A percentile compares a stretch with the other conserved stretches of the same genome.
Conservation (phyloP, 352 stramenopile genomes). For the Globisporangium apiculatum region DNA sequence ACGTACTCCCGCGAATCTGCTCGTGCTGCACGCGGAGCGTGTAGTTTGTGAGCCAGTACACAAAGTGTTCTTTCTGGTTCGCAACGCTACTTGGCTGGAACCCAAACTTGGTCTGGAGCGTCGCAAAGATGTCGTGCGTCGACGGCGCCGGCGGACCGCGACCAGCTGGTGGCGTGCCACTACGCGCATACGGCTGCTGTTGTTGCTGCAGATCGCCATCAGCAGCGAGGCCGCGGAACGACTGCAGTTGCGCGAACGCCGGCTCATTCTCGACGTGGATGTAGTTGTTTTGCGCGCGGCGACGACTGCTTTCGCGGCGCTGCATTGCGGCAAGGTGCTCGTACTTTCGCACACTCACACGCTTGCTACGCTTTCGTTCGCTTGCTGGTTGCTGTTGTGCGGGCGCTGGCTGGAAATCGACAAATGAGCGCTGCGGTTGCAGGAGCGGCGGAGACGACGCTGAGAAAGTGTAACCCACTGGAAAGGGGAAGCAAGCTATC, state of each 20-base stretch:
- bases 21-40: conserved; percentile 58
- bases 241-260: conserved; percentile 55
- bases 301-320: conserved; percentile 15
- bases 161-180: conserved; percentile 4
- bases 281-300: conserved; percentile 64
- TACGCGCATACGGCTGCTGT: conserved; percentile 4
- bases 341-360: too few relatives aligned
- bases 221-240: conserved; percentile 29
- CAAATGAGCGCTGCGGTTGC: too few relatives aligned
- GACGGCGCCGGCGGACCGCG: conserved; percentile 10
- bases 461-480: too few relatives aligned
- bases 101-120: conserved; percentile 74
- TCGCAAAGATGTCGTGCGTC: conserved; percentile 53
- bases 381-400: too few relatives aligned
- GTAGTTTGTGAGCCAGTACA: conserved; percentile 82
- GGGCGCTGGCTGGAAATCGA: too few relatives aligned
- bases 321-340: conserved; percentile 5
- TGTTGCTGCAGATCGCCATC: neutral
- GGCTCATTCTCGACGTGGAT: conserved; percentile 56
- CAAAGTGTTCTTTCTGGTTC: conserved; percentile 86
- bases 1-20: conserved; percentile 17
- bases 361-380: too few relatives aligned
- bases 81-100: conserved; percentile 69
- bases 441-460: too few relatives aligned
- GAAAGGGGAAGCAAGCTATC: too few relatives aligned